Conservation (phyloP, 371 early-diverging fungal genomes). For the Rhizopus delemar region DNA sequence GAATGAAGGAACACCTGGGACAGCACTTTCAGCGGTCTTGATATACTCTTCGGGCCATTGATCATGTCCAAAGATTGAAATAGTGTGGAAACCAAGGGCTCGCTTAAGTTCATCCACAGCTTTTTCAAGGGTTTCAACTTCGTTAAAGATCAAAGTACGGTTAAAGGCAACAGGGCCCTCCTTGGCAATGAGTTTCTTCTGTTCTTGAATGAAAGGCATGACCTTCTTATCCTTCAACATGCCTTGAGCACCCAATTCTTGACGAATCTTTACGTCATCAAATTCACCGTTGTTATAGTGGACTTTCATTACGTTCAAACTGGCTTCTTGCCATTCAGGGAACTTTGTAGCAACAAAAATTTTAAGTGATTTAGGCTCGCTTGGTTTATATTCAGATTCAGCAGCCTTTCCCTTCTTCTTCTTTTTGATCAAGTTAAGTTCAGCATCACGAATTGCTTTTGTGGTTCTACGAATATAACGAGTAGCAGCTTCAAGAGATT, state of each 20-base stretch:
- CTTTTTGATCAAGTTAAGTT: conserved; percentile 78
- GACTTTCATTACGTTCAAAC: conserved; percentile 68
- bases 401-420: conserved; percentile 70
- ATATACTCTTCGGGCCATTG: conserved; percentile 53
- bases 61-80: conserved; percentile 47
- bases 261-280: conserved; percentile 74
- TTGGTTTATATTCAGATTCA: conserved; percentile 60
- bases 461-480: conserved; percentile 81
- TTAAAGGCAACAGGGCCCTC: conserved; percentile 78
- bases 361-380: conserved; percentile 70
- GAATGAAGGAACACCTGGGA: conserved; percentile 71
- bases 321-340: conserved; percentile 93
- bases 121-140: conserved; percentile 64
- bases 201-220: conserved; percentile 90
- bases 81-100: conserved; percentile 45
- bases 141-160: conserved; percentile 79
- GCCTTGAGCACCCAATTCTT: conserved; percentile 67
- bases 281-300: conserved; percentile 68
- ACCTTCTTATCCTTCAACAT: conserved; percentile 89
- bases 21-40: conserved; percentile 59
- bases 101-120: conserved; percentile 57
- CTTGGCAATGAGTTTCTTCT: conserved; percentile 70
- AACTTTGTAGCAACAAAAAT: conserved; percentile 79
- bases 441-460: conserved; percentile 80
- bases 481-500: conserved; percentile 70